phyloP scores from a whole-genome alignment of 2,329 filamentous ascomycete species.

The Calonectria hongkongensis region DNA sequence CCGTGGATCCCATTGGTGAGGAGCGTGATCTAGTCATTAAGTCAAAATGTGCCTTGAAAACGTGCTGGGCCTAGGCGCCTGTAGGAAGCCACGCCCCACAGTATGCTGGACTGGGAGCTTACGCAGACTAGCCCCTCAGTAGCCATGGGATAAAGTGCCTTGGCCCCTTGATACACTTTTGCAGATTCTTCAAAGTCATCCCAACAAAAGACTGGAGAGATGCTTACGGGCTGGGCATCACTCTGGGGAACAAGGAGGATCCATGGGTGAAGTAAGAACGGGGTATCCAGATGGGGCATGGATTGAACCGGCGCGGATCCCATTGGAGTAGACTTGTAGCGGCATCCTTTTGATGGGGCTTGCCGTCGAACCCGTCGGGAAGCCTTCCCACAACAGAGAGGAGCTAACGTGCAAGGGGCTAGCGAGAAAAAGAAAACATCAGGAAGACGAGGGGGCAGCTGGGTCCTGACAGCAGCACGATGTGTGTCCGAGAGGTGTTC shows the following conservation, averaged over 20 bases:
- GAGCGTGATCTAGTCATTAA: neutral
- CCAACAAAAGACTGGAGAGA: neutral
- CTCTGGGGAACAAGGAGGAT: neutral
- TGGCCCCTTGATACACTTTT: neutral
- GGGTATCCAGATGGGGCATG: neutral
- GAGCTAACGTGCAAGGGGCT: neutral
- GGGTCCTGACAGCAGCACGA: neutral
- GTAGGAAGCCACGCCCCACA: conserved; percentile 3
- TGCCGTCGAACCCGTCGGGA: too few species aligned
- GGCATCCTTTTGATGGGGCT: neutral
- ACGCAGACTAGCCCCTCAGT: neutral
- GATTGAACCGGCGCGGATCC: neutral
- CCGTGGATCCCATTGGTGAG: neutral
- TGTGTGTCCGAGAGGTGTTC: neutral
- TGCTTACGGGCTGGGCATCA: neutral
- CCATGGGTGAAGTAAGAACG: neutral
- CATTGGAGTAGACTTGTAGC: neutral
- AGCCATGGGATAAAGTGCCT: neutral
- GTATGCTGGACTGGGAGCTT: too few species aligned
- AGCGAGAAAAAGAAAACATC: conserved; percentile 12
- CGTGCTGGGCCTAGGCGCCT: neutral
- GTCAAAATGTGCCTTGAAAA: neutral
- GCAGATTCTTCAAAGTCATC: neutral
- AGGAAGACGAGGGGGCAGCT: neutral
- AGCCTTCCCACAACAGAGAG: neutral